These are phyloP conservation scores for Trametes pubescens DNA, from an alignment of 1,284 basidiomycete genomes.

Conservation along the genomic window DNA sequence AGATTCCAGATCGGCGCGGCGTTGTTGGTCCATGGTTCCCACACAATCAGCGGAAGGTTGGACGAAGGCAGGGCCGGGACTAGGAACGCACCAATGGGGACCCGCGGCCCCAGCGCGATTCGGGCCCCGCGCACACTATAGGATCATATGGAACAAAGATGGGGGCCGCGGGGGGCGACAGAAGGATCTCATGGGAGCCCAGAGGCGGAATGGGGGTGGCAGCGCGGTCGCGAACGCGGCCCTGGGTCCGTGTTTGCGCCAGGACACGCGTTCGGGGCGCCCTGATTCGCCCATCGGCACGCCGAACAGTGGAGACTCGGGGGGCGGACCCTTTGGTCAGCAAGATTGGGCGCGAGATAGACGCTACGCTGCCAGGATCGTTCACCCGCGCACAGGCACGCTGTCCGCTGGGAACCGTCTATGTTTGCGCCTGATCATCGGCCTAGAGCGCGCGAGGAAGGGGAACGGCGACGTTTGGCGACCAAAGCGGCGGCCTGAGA, in stretches of 20 bases:
- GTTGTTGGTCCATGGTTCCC: slow-evolving; percentile 22
- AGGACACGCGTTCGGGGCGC: slow-evolving; percentile 9
- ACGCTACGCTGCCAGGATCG: slow-evolving; percentile 31
- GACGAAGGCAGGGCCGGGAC: slow-evolving; percentile 1
- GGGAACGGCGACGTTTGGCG: slow-evolving; percentile 23
- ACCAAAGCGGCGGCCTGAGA: slow-evolving; percentile 24
- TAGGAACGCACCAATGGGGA: slow-evolving; percentile 25
- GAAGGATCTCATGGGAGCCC: slow-evolving; percentile 31
- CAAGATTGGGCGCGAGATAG: slow-evolving; percentile 34
- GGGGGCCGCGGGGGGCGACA: slow-evolving; percentile 13
- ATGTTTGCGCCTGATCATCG: slow-evolving; percentile 31
- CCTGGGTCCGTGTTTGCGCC: slow-evolving; percentile 18
- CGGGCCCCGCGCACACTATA: slow-evolving; percentile 19
- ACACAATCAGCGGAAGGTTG: slow-evolving; percentile 9
- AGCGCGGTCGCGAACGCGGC: slow-evolving; percentile 16
- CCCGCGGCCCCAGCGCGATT: slow-evolving; percentile 6
- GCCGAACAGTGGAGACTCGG: slow-evolving; percentile 23
- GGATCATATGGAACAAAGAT: slow-evolving; percentile 22
- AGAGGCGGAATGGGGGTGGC: slow-evolving; percentile 17
- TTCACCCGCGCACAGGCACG: slow-evolving; percentile 30
- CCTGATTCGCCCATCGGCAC: slow-evolving; percentile 22
- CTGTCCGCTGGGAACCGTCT: slow-evolving; percentile 30
- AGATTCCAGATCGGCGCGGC: slow-evolving; percentile 10
- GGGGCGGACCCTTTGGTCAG: slow-evolving; percentile 25
- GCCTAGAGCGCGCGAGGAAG: slow-evolving; percentile 21